Evolutionary conservation across 257 asterid species (phyloP).

Genomic region (Anisodus tanguticus): DNA sequence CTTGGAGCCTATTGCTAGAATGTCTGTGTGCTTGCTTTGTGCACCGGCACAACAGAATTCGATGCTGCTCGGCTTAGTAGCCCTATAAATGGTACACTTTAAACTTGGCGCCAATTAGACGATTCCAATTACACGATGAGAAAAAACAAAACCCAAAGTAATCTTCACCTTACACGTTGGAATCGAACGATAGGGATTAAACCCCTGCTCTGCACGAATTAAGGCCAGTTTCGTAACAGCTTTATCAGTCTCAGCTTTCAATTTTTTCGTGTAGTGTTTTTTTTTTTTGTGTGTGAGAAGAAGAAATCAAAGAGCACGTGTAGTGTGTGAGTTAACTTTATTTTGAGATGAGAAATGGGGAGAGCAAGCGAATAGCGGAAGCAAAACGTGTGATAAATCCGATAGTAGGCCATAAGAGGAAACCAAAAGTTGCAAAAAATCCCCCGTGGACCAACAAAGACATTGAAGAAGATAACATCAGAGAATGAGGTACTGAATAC

Average conservation of each 20-base stretch:
- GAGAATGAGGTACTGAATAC: not conserved
- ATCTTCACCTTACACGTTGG: conserved; percentile 10
- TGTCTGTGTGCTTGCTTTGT: too few species aligned
- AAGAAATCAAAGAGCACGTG: not conserved
- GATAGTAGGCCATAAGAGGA: not conserved
- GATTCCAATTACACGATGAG: not conserved
- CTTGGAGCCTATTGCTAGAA: too few species aligned
- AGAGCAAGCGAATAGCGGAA: not conserved
- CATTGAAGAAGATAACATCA: not conserved
- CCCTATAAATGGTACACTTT: too few species aligned
- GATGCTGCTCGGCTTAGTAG: too few species aligned
- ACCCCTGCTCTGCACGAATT: not conserved
- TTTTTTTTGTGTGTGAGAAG: not conserved
- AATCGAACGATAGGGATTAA: not conserved
- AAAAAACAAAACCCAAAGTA: not conserved
- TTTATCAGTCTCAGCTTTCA: not conserved
- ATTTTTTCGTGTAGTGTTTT: not conserved
- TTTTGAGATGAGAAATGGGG: conserved; percentile 10
- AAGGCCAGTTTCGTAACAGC: not conserved
- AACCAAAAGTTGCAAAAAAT: not conserved
- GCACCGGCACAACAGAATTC: too few species aligned
- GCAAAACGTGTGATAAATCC: not conserved
- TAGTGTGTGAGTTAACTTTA: not conserved
- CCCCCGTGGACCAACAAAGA: not conserved
- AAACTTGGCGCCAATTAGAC: not conserved